These are phyloP conservation scores for Rhodomyrtus tomentosa DNA, from an alignment of 345 rosid species.

Conservation along the genomic window DNA sequence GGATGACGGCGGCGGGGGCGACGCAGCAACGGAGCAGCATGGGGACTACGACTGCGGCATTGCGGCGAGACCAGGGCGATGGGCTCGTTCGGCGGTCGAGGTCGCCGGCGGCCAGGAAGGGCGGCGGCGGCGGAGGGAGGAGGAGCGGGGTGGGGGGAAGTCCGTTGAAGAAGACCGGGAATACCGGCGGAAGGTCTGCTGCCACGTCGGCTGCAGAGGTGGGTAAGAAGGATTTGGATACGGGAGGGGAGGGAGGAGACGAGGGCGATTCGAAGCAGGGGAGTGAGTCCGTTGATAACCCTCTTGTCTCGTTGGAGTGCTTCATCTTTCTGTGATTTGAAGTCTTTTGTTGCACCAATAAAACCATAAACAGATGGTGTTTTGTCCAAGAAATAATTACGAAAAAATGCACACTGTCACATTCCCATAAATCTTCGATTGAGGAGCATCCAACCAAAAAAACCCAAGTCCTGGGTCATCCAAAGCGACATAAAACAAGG, in stretches of 20 bases:
- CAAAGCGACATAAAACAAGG: neutral
- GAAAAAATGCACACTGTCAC: too few relatives aligned
- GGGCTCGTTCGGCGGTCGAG: constrained; percentile 11
- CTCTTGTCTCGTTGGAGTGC: constrained; percentile 57
- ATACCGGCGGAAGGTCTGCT: constrained; percentile 3
- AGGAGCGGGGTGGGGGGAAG: constrained; percentile 9
- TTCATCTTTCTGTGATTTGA: constrained; percentile 50
- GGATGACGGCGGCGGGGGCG: neutral
- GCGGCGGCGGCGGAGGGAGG: constrained; percentile 12
- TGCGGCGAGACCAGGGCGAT: neutral
- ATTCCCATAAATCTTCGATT: too few relatives aligned
- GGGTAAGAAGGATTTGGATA: neutral
- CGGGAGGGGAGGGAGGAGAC: constrained; percentile 2
- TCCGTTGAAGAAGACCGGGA: constrained; percentile 20
- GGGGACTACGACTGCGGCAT: neutral
- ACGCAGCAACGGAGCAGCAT: neutral
- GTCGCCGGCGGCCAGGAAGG: constrained; percentile 32
- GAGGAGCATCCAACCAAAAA: too few relatives aligned
- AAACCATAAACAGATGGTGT: too few relatives aligned
- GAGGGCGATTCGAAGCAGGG: constrained; percentile 9
- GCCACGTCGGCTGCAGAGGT: neutral
- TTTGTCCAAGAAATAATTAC: neutral
- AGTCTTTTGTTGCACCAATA: neutral
- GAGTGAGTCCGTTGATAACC: constrained; percentile 42
- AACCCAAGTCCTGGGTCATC: too few relatives aligned